Evolutionary conservation across 371 early-diverging fungal genomes (phyloP).

Genomic region (Basidiobolus meristosporus): DNA sequence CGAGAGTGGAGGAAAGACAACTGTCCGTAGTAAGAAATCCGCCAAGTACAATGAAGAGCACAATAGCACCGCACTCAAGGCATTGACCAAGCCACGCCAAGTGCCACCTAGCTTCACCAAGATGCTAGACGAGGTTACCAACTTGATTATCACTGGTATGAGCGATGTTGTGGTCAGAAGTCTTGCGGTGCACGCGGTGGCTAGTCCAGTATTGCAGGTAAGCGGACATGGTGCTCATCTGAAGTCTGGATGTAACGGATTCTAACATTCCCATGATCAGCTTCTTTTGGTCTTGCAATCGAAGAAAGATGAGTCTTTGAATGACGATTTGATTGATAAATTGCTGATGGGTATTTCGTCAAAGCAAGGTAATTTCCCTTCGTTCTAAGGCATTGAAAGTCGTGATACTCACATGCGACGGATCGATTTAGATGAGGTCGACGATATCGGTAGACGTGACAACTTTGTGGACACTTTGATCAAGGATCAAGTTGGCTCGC

Average conservation of each 20-base stretch:
- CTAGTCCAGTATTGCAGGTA: not conserved
- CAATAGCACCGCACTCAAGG: not conserved
- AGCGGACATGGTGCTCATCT: too few relatives aligned
- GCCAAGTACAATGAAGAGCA: not conserved
- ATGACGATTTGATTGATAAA: too few relatives aligned
- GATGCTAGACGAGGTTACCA: not conserved
- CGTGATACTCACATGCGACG: too few relatives aligned
- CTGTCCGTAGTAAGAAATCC: not conserved
- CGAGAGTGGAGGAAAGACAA: not conserved
- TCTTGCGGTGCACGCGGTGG: not conserved
- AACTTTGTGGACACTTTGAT: slow-evolving; percentile 32
- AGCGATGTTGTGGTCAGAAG: not conserved
- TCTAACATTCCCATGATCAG: too few relatives aligned
- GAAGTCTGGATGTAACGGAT: too few relatives aligned
- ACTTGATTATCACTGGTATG: not conserved
- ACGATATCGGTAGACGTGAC: too few relatives aligned
- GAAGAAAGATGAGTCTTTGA: too few relatives aligned
- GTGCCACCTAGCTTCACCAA: not conserved
- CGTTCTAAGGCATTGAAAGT: too few relatives aligned
- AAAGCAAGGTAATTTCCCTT: too few relatives aligned
- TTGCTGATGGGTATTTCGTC: too few relatives aligned
- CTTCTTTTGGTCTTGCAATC: too few relatives aligned
- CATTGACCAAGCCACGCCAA: not conserved
- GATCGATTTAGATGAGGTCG: too few relatives aligned
- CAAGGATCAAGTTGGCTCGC: slow-evolving; percentile 39